A percentile compares a stretch with the other conserved stretches of the same genome.
Conservation (phyloP, 1,139 yeast species). For the Yamadazyma songkhlaensis region DNA sequence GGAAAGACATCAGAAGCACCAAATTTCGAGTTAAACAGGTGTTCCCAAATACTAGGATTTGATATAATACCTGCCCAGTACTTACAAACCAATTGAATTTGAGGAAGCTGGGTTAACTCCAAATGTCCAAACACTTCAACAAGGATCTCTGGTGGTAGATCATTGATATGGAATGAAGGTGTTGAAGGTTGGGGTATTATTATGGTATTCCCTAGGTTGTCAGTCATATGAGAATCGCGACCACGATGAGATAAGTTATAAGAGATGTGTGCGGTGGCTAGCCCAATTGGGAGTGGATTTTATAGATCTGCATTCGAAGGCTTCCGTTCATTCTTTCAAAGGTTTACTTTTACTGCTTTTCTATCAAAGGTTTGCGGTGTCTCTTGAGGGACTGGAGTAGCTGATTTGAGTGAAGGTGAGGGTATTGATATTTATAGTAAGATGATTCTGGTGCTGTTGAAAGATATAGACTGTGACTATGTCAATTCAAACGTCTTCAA, state of each 20-base stretch:
- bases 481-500: too few relatives aligned
- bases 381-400: too few relatives aligned
- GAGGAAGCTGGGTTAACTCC: conserved; percentile 52
- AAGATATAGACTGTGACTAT: too few relatives aligned
- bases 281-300: too few relatives aligned
- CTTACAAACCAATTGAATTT: conserved; percentile 52
- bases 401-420: too few relatives aligned
- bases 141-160: conserved; percentile 58
- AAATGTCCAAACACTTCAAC: conserved; percentile 54
- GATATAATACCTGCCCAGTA: conserved; percentile 50
- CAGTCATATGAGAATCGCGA: conserved; percentile 7
- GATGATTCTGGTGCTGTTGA: too few relatives aligned
- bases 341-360: too few relatives aligned
- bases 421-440: too few relatives aligned
- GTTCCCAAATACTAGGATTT: conserved; percentile 62
- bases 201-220: conserved; percentile 12
- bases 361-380: too few relatives aligned
- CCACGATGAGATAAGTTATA: neutral
- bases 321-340: too few relatives aligned
- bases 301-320: too few relatives aligned
- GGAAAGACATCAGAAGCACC: conserved; percentile 48
- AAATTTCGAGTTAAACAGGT: conserved; percentile 48
- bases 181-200: neutral
- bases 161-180: conserved; percentile 19
- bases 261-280: too few relatives aligned